Percentiles rank a stretch among this genome's conserved stretches.
These are phyloP conservation scores for Ogataea trehaloabstinens DNA, from an alignment of 805 yeast species.

Conservation along the genomic window DNA sequence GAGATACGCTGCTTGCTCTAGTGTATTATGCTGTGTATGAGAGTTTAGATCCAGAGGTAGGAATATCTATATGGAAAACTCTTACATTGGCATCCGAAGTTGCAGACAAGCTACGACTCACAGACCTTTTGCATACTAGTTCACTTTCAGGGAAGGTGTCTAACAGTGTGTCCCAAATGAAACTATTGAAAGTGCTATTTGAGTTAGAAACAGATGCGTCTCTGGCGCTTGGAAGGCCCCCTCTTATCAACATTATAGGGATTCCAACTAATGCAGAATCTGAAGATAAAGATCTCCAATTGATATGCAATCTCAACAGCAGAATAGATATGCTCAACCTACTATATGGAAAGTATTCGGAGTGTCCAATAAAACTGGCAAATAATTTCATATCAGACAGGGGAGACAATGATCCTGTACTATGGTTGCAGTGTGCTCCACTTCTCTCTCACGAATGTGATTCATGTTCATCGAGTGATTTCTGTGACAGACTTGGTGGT, in stretches of 20 bases:
- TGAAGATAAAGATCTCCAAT: no score
- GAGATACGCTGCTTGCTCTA: constrained; percentile 14
- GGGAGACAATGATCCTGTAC: not conserved
- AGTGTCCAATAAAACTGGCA: not conserved
- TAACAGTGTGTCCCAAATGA: constrained; percentile 4
- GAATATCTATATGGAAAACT: constrained; percentile 16
- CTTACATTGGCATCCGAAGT: constrained; percentile 14
- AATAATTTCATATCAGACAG: not conserved
- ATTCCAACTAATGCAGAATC: constrained; percentile 4
- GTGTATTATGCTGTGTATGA: constrained; percentile 16
- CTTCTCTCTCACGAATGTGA: constrained; percentile 14
- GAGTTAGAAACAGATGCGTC: constrained; percentile 11
- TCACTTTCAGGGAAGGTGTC: constrained; percentile 13
- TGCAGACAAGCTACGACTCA: constrained; percentile 16
- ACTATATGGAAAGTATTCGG: not conserved
- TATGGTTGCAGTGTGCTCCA: constrained; percentile 6
- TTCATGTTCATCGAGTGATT: constrained; percentile 3
- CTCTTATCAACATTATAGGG: constrained; percentile 7
- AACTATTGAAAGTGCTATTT: constrained; percentile 10
- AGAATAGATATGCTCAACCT: constrained; percentile 7
- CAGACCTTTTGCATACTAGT: constrained; percentile 6
- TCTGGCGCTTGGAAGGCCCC: constrained; percentile 13
- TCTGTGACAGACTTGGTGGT: not conserved
- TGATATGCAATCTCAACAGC: not conserved
- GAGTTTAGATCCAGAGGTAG: constrained; percentile 17